Base-by-base conservation (phyloP, 2,329 filamentous ascomycete species). In the Penicillium sp. region DNA sequence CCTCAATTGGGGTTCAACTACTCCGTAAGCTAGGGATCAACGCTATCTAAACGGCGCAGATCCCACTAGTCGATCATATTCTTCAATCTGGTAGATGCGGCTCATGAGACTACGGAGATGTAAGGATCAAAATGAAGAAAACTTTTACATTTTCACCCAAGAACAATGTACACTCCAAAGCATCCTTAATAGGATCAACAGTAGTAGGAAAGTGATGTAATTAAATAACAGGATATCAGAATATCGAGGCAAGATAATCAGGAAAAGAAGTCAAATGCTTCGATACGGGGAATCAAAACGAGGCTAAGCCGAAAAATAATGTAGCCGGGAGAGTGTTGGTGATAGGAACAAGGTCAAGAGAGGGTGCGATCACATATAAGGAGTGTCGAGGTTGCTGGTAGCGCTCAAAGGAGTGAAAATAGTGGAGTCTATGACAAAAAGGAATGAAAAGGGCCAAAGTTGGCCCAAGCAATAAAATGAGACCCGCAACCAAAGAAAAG, bases 271-370 rank as follows among this genome's bases (percentile, higher is more conserved):
- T 27, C 50, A 58, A 54, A 43, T 29, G 49, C 62, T 52, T 56
- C 49, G 49, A 54, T 37, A 62, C 47, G 57, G 61, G 62, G 62
- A 65, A 64, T 65, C 59, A 61, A 61, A 40, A 55, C 48, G 43
- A 53, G 35, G 62, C 56, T 49, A 26, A 29, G 22, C 26, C 41
- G 12, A 41, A 26, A 43, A 9, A 26, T 25, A 52, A 48, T 33
- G 58, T 31, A 49, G 35, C 49, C 26, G 44, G 18, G 29, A 51
- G 41, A 37, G 41, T 49, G 37, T 55, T 58, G 33, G 31, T 48
- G 35, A 48, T 61, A 55, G 53, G 51, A 52, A 55, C 42, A 29
- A 55, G 20, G 26, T 26, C 23, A n/a, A 27, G 35, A 43, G 29
- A 40, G 52, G 53, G 49, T 53, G 43, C 26, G 53, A 57, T 59